Evolutionary conservation across 306 rosid species (phyloP), one percentile per base, ranked within the genome.

Genomic region (Calophaca sinica): DNA sequence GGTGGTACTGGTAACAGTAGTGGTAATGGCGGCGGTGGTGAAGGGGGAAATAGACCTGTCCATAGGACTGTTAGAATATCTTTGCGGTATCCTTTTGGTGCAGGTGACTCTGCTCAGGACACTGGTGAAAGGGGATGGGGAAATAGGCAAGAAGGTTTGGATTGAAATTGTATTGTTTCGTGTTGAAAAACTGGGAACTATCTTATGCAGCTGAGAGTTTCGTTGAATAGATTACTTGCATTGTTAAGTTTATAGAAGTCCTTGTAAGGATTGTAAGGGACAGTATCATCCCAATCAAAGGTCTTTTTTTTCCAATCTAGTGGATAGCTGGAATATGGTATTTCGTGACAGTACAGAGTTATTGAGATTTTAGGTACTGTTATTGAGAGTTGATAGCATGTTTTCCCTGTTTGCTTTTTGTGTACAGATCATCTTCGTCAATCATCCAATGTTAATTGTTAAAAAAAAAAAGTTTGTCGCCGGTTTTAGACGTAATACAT

Each of bases 61-160:
- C 85, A 45, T 20, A 68, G 88, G 73, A 84, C 85, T 81, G 50
- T 84, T 42, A 84, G 88, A 67, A 84, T 84, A 68, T 68, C 49
- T 32, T 58, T 84, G 81, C 68, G 83, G 31, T 64, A 63, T 69
- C 85, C 88, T 45, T 76, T 68, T 62, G 80, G 76, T 50, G 60
- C 29, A 0, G 74, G 78, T 28, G 83, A 53, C 20, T 77, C 81
- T 63, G 39, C 58, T 20, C 83, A 77, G 36, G 81, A 77, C 49
- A 49, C 59, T 39, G 52, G 68, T 44, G 83, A 58, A 57, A 74
- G 83, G 41, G 72, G 81, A 39, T 36, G 36, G 77, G 80, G 59
- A 46, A 28, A 14, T 54, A 60, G 79, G 70, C 80, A 54, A 58
- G 81, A 79, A 57, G 86, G 74, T 69, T 62, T 70, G 78, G 87